Percentiles rank a stretch among this genome's conserved stretches.
Conservation (phyloP, 225 moss, liverwort and hornwort genomes). For the Polytrichum commune region DNA sequence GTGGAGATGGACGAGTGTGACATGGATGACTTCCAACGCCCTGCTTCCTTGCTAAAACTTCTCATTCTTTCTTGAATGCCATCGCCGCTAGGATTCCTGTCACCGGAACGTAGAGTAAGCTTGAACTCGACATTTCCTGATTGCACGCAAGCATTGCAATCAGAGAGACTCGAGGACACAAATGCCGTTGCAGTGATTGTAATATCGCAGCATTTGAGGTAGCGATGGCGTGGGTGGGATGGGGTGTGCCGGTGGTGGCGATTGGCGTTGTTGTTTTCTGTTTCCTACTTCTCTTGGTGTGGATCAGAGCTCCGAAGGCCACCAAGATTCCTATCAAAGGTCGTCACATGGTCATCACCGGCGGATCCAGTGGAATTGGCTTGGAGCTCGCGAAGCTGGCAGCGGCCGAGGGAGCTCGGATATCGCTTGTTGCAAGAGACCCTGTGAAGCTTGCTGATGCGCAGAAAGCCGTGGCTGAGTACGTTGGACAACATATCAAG, state of each 20-base stretch:
- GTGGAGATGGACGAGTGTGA: too few relatives aligned
- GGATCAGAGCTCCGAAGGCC: constrained; percentile 26
- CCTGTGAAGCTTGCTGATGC: constrained; percentile 59
- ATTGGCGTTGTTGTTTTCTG: constrained; percentile 12
- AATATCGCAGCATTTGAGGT: not conserved
- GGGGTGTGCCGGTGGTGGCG: constrained; percentile 23
- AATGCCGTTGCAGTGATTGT: too few relatives aligned
- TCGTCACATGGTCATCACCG: constrained; percentile 74
- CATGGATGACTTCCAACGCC: too few relatives aligned
- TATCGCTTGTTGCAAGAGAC: constrained; percentile 75
- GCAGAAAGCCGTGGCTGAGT: constrained; percentile 36
- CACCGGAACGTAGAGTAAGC: too few relatives aligned
- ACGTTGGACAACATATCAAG: constrained; percentile 17
- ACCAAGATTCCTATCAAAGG: constrained; percentile 38
- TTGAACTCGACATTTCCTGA: too few relatives aligned
- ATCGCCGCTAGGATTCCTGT: too few relatives aligned
- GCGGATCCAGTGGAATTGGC: constrained; percentile 95
- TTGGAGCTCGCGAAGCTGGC: constrained; percentile 70
- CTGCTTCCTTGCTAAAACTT: too few relatives aligned
- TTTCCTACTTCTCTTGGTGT: constrained; percentile 26
- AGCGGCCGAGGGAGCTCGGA: constrained; percentile 59
- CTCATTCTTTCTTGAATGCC: too few relatives aligned
- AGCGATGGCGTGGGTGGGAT: constrained; percentile 40
- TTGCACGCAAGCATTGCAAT: too few relatives aligned
- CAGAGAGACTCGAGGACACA: too few relatives aligned